A percentile compares a stretch with the other conserved stretches of the same genome.
Conservation (phyloP, 2,329 filamentous ascomycete species). For the Monilinia aucupariae region DNA sequence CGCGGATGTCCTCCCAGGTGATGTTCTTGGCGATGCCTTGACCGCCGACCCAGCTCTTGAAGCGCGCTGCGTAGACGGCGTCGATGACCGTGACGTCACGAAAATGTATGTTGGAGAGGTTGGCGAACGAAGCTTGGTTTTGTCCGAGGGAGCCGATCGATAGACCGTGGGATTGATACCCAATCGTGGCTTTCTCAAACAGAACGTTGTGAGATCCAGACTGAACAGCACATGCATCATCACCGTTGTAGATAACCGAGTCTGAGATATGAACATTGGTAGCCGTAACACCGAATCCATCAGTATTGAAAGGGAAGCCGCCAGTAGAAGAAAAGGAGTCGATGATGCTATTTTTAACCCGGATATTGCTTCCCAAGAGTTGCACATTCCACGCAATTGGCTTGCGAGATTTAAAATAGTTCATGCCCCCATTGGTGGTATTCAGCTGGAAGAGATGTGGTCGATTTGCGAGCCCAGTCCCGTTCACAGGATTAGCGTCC, state of each 20-base stretch:
- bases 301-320: slow-evolving; percentile 26
- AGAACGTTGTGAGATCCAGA: slow-evolving; percentile 38
- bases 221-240: slow-evolving; percentile 41
- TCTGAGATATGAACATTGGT: slow-evolving; percentile 33
- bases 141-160: slow-evolving; percentile 41
- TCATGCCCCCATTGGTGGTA: slow-evolving; percentile 36
- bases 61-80: slow-evolving; percentile 40
- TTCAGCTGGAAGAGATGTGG: slow-evolving; percentile 41
- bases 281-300: slow-evolving; percentile 36
- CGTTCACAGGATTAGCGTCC: slow-evolving; percentile 39
- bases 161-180: slow-evolving; percentile 42
- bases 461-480: slow-evolving; percentile 37
- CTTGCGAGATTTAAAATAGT: slow-evolving; percentile 40
- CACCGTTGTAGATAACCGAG: slow-evolving; percentile 40
- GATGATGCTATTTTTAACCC: slow-evolving; percentile 39
- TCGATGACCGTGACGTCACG: slow-evolving; percentile 41
- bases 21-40: slow-evolving; percentile 41
- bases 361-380: slow-evolving; percentile 39
- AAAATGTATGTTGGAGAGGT: slow-evolving; percentile 41
- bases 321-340: slow-evolving; percentile 23
- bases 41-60: slow-evolving; percentile 43
- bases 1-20: slow-evolving; percentile 41
- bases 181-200: slow-evolving; percentile 39
- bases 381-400: slow-evolving; percentile 42
- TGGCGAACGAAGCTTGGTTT: slow-evolving; percentile 36